Evolutionary conservation across 192 early-diverging fungal genomes (phyloP).

Genomic region (Coemansia pectinata): DNA sequence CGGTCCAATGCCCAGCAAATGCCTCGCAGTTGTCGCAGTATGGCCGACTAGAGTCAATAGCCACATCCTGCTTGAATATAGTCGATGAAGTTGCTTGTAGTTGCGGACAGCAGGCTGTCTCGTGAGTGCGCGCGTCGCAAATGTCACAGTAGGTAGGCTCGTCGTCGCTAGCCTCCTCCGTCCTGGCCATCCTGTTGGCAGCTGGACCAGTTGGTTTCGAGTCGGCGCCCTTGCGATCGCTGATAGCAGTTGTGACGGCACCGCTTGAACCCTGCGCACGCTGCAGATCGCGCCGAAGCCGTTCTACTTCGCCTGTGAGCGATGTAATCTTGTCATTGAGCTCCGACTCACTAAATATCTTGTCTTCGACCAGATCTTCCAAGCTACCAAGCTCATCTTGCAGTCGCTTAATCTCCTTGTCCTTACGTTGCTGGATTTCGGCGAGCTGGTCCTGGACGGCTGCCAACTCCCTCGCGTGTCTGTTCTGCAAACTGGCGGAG

Average conservation of each 20-base stretch:
- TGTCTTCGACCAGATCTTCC: slow-evolving; percentile 72
- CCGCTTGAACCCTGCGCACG: slow-evolving; percentile 5
- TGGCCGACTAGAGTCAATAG: slow-evolving; percentile 36
- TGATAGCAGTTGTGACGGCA: not conserved
- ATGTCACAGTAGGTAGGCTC: slow-evolving; percentile 63
- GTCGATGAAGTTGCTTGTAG: slow-evolving; percentile 6
- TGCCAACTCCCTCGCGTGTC: slow-evolving; percentile 58
- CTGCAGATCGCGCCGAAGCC: slow-evolving; percentile 30
- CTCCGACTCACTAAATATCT: slow-evolving; percentile 72
- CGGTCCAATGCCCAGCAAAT: slow-evolving; percentile 67
- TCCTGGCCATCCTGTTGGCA: not conserved
- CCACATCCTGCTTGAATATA: slow-evolving; percentile 36
- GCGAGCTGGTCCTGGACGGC: slow-evolving; percentile 54
- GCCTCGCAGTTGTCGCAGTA: slow-evolving; percentile 81
- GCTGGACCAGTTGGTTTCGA: not conserved
- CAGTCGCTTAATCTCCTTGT: slow-evolving; percentile 59
- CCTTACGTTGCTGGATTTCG: slow-evolving; percentile 62
- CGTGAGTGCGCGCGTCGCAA: slow-evolving; percentile 67
- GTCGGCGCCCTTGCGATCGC: not conserved
- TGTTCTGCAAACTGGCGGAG: slow-evolving; percentile 20
- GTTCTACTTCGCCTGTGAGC: slow-evolving; percentile 57
- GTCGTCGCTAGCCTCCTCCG: slow-evolving; percentile 16
- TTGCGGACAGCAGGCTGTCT: slow-evolving; percentile 60
- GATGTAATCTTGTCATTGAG: slow-evolving; percentile 63
- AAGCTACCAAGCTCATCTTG: slow-evolving; percentile 68